Base-by-base conservation (phyloP, 148 eudicot species). In the Rhododendron molle region DNA sequence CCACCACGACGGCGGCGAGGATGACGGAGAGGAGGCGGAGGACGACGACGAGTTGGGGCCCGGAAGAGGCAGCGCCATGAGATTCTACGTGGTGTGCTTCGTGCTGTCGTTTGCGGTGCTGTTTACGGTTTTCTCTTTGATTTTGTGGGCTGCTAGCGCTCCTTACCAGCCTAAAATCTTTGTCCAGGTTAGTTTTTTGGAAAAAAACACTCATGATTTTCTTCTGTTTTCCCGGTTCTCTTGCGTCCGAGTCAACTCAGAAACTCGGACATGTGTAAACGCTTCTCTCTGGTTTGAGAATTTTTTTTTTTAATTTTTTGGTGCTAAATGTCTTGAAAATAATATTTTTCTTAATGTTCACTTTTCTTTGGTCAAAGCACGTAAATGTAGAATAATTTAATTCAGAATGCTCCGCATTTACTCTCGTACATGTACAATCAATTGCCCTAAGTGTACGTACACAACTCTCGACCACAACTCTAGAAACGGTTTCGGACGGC, bases 131-230 rank as follows among this genome's bases (percentile, higher is more conserved):
- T 96, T 94, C 83, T 91, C 95, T 0, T 81, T 96, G 88, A 93
- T 94, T 86, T 88, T 96, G 85, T 94, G 96, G 98, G 98, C 92
- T 62, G 94, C 93, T 8, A 94, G 96, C 83, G 74, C 88, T 56
- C 83, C 96, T 50, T 94, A 88, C 87, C 88, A 87, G 15, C 98
- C 98, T 44, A 85, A 88, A 34, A 86, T 96, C 80, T 16, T 89
- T 18, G 93, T 96, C 49, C 90, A 93, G 96, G 98, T 94, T 15
- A 34, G 84, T 84, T 52, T 38, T 38, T 46, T 1, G 50, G 21
- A 18, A 0, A 21, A 58, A 20, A 60, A 20, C 28, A 23, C 71
- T 62, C 71, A 12, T 69, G 10, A 1, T 71, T 71, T 71, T 71
- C 20, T 3, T 69, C 15, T 69, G 7, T 65, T 0, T 28, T 71